Conservation (phyloP, 2,329 filamentous ascomycete genomes). For the Fusarium protoensiforme region DNA sequence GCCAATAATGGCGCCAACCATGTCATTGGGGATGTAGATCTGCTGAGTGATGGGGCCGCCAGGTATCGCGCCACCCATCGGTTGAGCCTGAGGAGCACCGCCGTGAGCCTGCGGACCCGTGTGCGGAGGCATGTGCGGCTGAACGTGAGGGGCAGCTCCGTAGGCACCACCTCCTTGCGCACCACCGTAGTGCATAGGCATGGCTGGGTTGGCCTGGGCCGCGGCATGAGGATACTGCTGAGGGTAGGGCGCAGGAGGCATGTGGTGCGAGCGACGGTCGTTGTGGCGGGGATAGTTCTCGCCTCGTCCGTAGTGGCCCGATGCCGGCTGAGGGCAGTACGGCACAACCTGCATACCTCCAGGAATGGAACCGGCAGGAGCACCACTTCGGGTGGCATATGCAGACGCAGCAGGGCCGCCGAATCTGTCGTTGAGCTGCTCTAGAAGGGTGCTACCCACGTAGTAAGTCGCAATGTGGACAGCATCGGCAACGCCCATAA, state of each 20-base stretch:
- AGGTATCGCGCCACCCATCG: constrained; percentile 73
- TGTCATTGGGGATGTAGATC: constrained; percentile 99
- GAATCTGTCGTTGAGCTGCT: constrained; percentile 97
- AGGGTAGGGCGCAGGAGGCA: constrained; percentile 77
- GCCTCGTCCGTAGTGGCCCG: constrained; percentile 90
- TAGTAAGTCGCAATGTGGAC: constrained; percentile 99
- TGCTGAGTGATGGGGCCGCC: constrained; percentile 87
- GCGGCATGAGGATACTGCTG: constrained; percentile 76
- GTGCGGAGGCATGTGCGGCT: constrained; percentile 76
- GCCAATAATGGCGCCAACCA: constrained; percentile 99
- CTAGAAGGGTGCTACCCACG: constrained; percentile 95
- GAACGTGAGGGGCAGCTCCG: constrained; percentile 79
- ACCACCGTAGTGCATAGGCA: constrained; percentile 83
- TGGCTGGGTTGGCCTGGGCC: constrained; percentile 70
- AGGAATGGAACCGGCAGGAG: constrained; percentile 91
- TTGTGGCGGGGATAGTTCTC: constrained; percentile 84
- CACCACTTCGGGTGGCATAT: constrained; percentile 94
- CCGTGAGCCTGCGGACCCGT: constrained; percentile 65
- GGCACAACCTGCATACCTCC: constrained; percentile 99
- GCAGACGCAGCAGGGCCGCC: constrained; percentile 96
- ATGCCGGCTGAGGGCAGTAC: constrained; percentile 92
- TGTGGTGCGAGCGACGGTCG: constrained; percentile 77
- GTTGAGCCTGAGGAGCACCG: constrained; percentile 78
- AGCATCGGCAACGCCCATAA: constrained; percentile 96
- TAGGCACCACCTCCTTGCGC: constrained; percentile 74